phyloP scores from a whole-genome alignment of 1,284 basidiomycete species.

The Trichosporon sp. region DNA sequence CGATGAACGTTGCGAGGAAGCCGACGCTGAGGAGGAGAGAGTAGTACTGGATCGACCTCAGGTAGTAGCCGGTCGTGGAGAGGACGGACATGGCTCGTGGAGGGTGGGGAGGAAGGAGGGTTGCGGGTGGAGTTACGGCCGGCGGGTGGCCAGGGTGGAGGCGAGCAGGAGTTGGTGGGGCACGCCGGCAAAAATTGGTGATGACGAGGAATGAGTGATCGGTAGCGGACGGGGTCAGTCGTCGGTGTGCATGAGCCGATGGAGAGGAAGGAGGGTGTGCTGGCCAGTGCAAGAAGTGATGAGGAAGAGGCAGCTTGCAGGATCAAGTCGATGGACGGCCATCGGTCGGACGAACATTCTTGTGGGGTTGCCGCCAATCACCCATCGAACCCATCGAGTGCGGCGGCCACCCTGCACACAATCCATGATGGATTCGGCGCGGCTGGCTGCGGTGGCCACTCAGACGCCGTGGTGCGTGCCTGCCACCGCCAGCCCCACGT shows the following conservation, averaged over 20 bases:
- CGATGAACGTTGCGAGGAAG: slow-evolving; percentile 68
- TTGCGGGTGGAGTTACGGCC: background rate
- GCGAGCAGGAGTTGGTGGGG: background rate
- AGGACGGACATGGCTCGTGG: slow-evolving; percentile 25
- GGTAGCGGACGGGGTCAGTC: background rate
- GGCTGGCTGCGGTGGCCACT: background rate
- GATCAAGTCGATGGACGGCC: background rate
- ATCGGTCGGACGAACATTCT: slow-evolving; percentile 4
- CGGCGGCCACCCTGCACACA: background rate
- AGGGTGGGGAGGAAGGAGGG: background rate
- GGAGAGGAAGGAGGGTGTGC: background rate
- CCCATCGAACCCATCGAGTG: background rate
- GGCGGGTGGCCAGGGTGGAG: background rate
- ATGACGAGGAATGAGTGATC: slow-evolving; percentile 2
- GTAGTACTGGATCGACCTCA: slow-evolving; percentile 68
- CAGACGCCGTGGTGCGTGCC: background rate
- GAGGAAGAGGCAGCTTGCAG: background rate
- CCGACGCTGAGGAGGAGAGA: slow-evolving; percentile 69
- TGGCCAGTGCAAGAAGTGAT: background rate
- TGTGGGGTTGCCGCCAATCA: slow-evolving; percentile 5
- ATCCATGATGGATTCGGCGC: background rate
- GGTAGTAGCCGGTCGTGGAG: slow-evolving; percentile 51
- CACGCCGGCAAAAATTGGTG: background rate
- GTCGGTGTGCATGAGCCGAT: background rate
- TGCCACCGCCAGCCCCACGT: background rate